Percentiles rank a stretch among this genome's conserved stretches.
phyloP scores from a whole-genome alignment of 2,329 filamentous ascomycete species.

The Ceratocystis cubensis region DNA sequence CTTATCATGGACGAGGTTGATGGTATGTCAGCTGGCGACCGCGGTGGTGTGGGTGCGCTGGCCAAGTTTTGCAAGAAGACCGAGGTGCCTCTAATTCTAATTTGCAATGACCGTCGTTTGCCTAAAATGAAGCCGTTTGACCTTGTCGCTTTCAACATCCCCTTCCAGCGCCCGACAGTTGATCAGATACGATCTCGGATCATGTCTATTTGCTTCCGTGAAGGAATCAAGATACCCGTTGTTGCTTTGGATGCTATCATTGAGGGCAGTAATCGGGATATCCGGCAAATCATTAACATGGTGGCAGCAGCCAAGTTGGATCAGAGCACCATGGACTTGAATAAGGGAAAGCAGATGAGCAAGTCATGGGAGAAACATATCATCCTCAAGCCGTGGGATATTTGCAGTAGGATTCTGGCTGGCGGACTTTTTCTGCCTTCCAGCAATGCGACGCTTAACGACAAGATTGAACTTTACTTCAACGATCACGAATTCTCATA shows the following conservation, averaged over 20 bases:
- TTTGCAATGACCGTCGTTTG: conserved; percentile 86
- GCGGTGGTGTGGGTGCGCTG: conserved; percentile 86
- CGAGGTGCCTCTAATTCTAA: conserved; percentile 85
- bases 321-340: conserved; percentile 63
- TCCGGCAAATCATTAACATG: conserved; percentile 98
- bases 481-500: conserved; percentile 98
- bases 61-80: conserved; percentile 94
- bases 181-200: conserved; percentile 86
- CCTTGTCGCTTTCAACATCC: conserved; percentile 67
- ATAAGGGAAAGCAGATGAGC: conserved; percentile 83
- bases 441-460: conserved; percentile 80
- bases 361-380: conserved; percentile 98
- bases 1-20: conserved; percentile 99
- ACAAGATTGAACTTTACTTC: conserved; percentile 98
- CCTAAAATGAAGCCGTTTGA: conserved; percentile 99
- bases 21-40: conserved; percentile 94
- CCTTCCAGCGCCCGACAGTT: conserved; percentile 77
- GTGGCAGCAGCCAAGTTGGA: conserved; percentile 87
- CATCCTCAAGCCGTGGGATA: conserved; percentile 95
- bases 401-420: conserved; percentile 81
- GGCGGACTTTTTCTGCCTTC: conserved; percentile 73
- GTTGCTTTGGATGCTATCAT: conserved; percentile 85
- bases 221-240: conserved; percentile 72
- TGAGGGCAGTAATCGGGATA: conserved; percentile 89
- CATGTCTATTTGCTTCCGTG: conserved; percentile 87